A percentile compares a stretch with the other conserved stretches of the same genome.
These are phyloP conservation scores for Claviceps africana DNA, from an alignment of 2,329 filamentous ascomycete species.

Conservation along the genomic window DNA sequence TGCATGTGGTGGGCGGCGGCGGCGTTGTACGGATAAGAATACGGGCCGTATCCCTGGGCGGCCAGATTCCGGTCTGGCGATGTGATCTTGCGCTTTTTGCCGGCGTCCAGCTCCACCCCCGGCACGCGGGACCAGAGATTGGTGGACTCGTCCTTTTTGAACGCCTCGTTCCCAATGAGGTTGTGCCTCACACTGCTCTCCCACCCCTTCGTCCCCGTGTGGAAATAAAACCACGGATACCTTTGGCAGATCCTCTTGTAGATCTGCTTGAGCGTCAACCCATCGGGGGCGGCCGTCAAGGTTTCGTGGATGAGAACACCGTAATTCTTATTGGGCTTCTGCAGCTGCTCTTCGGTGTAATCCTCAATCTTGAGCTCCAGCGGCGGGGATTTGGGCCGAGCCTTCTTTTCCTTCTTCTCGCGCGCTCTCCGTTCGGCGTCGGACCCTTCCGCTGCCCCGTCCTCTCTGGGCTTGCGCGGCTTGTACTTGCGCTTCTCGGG, in stretches of 20 bases:
- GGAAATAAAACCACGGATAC: conserved; percentile 47
- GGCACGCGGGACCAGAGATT: conserved; percentile 44
- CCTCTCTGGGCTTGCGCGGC: conserved; percentile 43
- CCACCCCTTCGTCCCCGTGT: conserved; percentile 50
- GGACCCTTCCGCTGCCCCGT: conserved; percentile 40
- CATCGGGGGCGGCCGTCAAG: conserved; percentile 37
- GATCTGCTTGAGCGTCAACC: conserved; percentile 46
- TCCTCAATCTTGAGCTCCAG: conserved; percentile 39
- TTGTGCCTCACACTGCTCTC: conserved; percentile 52
- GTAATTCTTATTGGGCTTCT: conserved; percentile 50
- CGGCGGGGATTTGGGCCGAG: conserved; percentile 44
- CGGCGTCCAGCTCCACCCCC: conserved; percentile 44
- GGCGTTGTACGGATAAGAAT: conserved; percentile 21
- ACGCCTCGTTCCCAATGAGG: conserved; percentile 47
- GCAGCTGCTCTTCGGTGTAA: conserved; percentile 43
- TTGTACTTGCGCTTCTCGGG: conserved; percentile 55
- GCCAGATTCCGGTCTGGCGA: conserved; percentile 35
- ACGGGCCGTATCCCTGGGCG: conserved; percentile 24
- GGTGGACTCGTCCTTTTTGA: conserved; percentile 42
- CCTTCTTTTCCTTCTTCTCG: conserved; percentile 47
- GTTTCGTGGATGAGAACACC: conserved; percentile 47
- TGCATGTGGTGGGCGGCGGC: conserved; percentile 21
- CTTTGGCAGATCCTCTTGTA: conserved; percentile 46
- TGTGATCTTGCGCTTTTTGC: conserved; percentile 43
- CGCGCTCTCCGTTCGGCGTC: conserved; percentile 41